Evolutionary conservation across 108 stramenopile species (phyloP).

Genomic region (Nitzschia sp.): DNA sequence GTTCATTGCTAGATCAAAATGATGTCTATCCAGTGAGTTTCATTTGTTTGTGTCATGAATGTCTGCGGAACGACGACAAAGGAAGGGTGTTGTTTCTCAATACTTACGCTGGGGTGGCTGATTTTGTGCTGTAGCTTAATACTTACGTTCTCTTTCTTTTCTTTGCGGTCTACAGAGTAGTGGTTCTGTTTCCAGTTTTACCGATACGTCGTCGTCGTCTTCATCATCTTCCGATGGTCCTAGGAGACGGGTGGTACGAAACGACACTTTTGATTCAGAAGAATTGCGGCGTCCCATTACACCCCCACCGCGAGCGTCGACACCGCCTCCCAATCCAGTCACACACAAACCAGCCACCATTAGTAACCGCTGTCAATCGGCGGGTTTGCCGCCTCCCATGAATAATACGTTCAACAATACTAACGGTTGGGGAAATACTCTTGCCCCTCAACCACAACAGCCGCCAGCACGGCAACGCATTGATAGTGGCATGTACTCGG

Average conservation of each 20-base stretch:
- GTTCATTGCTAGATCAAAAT: conserved; percentile 3
- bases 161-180: conserved; percentile 11
- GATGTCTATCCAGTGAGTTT: conserved; percentile 19
- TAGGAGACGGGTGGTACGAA: background rate
- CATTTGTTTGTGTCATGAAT: background rate
- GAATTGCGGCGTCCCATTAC: background rate
- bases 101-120: background rate
- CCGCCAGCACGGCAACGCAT: conserved; percentile 13
- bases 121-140: background rate
- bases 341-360: conserved; percentile 2
- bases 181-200: conserved; percentile 21
- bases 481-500: conserved; percentile 12
- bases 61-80: too few species aligned
- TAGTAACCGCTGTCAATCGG: background rate
- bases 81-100: too few species aligned
- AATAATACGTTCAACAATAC: background rate
- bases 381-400: conserved; percentile 15
- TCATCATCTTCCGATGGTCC: too few species aligned
- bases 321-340: background rate
- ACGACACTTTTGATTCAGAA: conserved; percentile 2
- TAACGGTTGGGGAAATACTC: background rate
- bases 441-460: background rate
- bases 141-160: background rate
- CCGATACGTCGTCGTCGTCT: too few species aligned
- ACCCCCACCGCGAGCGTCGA: conserved; percentile 6